Conservation (phyloP, 2,329 filamentous ascomycete species). For the Calonectria leucothoes region DNA sequence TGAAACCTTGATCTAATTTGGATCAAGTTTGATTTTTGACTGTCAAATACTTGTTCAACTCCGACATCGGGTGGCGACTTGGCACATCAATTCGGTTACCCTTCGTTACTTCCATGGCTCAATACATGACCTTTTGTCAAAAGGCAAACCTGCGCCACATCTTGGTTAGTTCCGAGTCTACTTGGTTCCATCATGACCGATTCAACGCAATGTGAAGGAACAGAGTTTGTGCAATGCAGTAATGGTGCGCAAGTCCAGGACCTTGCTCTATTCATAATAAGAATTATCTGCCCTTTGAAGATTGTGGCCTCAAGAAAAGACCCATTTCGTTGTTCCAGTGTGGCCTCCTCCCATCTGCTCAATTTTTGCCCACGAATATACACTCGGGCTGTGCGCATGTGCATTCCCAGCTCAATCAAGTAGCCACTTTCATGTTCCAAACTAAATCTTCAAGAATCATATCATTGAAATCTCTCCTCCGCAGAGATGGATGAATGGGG, state of each 20-base stretch:
- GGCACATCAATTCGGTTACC: neutral
- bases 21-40: neutral
- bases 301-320: constrained; percentile 10
- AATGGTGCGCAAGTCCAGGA: constrained; percentile 4
- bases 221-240: neutral
- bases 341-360: constrained; percentile 18
- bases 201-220: neutral
- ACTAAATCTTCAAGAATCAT: constrained; percentile 14
- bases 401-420: constrained; percentile 1
- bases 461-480: neutral
- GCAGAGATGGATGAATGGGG: neutral
- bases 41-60: neutral
- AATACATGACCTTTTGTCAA: no score
- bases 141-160: no score
- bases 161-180: no score
- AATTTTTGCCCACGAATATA: constrained; percentile 23
- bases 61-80: neutral
- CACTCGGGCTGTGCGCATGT: constrained; percentile 13
- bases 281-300: constrained; percentile 1
- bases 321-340: constrained; percentile 23
- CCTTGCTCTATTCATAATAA: constrained; percentile 13
- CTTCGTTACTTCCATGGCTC: neutral
- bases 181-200: neutral
- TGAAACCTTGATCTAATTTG: neutral
- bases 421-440: constrained; percentile 17